Percentiles rank a stretch among this genome's conserved stretches.
Conservation (phyloP, 2,329 filamentous ascomycete species). For the Aspergillus quadricinctus region DNA sequence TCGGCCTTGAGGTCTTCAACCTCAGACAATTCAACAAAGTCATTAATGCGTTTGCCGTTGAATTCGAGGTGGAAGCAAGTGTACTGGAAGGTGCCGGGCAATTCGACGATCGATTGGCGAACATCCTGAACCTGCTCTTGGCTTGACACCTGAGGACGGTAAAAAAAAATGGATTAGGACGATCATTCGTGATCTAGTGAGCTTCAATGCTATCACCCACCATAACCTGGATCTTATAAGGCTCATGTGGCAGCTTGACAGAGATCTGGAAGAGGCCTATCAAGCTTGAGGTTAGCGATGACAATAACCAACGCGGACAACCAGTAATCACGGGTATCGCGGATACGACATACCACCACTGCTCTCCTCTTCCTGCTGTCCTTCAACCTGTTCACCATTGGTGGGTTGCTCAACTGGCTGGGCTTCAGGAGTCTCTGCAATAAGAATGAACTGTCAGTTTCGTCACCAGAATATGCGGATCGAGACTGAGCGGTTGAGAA, state of each 20-base stretch:
- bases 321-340: neutral
- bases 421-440: slow-evolving; percentile 28
- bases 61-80: slow-evolving; percentile 98
- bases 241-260: slow-evolving; percentile 75
- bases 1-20: slow-evolving; percentile 72
- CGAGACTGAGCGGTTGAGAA: neutral
- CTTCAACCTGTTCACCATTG: slow-evolving; percentile 33
- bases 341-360: slow-evolving; percentile 29
- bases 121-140: slow-evolving; percentile 98
- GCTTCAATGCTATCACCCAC: slow-evolving; percentile 48
- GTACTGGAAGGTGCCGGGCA: slow-evolving; percentile 89
- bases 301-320: neutral
- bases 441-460: slow-evolving; percentile 12
- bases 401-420: slow-evolving; percentile 24
- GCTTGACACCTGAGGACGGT: slow-evolving; percentile 63
- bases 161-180: slow-evolving; percentile 11
- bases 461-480: slow-evolving; percentile 5
- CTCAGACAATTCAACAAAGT: slow-evolving; percentile 88
- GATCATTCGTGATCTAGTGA: slow-evolving; percentile 1
- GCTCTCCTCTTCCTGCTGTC: slow-evolving; percentile 31
- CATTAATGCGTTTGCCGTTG: slow-evolving; percentile 84
- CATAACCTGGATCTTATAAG: slow-evolving; percentile 78
- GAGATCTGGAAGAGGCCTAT: slow-evolving; percentile 64
- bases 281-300: neutral
- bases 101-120: slow-evolving; percentile 91